Base-by-base conservation (phyloP, 108 stramenopile genomes). In the Fragilaria radians region DNA sequence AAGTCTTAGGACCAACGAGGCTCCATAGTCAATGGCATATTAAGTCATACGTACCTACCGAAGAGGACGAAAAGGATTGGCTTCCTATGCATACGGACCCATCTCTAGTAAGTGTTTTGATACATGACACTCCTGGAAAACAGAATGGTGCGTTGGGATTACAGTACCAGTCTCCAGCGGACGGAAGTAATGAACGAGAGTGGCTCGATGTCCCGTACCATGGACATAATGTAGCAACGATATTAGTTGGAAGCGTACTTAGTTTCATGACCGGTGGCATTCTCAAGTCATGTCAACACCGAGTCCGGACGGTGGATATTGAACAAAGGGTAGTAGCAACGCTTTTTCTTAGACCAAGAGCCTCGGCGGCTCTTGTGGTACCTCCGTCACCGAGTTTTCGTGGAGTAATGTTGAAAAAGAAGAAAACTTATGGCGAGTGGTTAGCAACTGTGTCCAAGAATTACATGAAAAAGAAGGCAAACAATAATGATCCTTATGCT, bases 71-170 rank as follows among this genome's bases (percentile, higher is more conserved):
- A 1, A 68, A 63, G 11, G 63, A 71, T 23, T 60, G 73, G 36
- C 59, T 90, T 24, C 89, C 89, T 0, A 65, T 71, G 52, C 91
- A 92, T 56, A 92, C 91, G 0, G 91, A 92, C 76, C 91, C 91
- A 46, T 89, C 87, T 23, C 57, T 92, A 29, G 78, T 92, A 32
- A 86, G 85, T 11, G 73, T 92, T 3, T 77, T 92, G 4, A 61
- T 92, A 24, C 74, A 83, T 48, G 87, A 92, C 54, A 54, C 32
- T 14, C 49, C 63, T 23, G 80, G 72, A 23, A 49, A 58, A 17
- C 61, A 64, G 28, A 23, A 48, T 11, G 77, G 81, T 58, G 77
- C 64, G 24, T 59, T 63, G 75, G 89, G 89, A 3, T 58, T 85
- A 36, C 61, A 87, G 33, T 81, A 78, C 31, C 74, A 48, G 32